Base-by-base conservation (phyloP, 2,329 filamentous ascomycete species). In the Amylocarpus encephaloides region DNA sequence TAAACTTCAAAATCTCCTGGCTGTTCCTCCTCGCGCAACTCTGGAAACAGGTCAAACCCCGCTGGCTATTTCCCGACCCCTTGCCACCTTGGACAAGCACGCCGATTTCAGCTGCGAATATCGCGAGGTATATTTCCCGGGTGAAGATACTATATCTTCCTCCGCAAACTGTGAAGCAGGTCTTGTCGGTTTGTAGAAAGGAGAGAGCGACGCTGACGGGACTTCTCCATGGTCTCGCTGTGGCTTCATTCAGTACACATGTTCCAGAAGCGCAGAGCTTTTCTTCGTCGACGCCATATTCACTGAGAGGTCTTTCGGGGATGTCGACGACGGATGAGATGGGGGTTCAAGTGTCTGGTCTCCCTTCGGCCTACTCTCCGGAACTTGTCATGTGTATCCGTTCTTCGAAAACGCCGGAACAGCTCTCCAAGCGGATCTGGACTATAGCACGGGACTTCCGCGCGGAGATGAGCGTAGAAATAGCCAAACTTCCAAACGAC, bases 151-250 rank as follows among this genome's bases (percentile, higher is more conserved):
- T 58, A 15, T 30, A 42, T 1, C 46, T 59, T 26, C n/a, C 50
- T 6, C 10, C 50, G 9, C n/a, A 44, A 3, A 12, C 40, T 5
- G 39, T 55, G 5, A 3, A 40, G 4, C 16, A 18, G 11, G 48
- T 57, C 22, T 48, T 58, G 6, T 7, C 43, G 2, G 45, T 29
- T 6, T 54, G 56, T 39, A 43, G 52, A 13, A 56, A 59, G 11
- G 68, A 74, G 41, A 59, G 61, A 2, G 65, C 70, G 12, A 77
- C 75, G 2, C 58, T 80, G 6, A 80, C 77, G 0, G 69, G 69
- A 0, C 66, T 80, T 6, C 45, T 80, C 1, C 72, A 79, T 32
- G 71, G 68, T 2, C 64, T 80, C 0, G 58, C 70, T 4, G 62
- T 74, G 5, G 61, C 64, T 6, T 72, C 73, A 2, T 60, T 78